Base-by-base conservation (phyloP, 2,329 filamentous ascomycete genomes). In the Aspergillus ibericus region DNA sequence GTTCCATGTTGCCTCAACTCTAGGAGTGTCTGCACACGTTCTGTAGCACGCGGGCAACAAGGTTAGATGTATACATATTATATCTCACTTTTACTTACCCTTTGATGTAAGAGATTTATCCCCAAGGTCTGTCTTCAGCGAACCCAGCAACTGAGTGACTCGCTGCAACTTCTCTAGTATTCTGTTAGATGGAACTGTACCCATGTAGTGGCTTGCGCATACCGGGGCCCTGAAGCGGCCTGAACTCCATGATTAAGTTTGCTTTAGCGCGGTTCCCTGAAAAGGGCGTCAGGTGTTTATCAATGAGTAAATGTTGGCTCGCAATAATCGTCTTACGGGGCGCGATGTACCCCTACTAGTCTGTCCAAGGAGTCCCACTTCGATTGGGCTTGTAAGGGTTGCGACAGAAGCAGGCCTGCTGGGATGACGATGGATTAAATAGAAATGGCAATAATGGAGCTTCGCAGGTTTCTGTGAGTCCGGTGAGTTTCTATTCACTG, bases 1-100 rank as follows among this genome's bases (percentile, higher is more conserved):
- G 92, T 87, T 6, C 92, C 89, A 68, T 90, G 85, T 32, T 93
- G 80, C 75, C 96, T 96, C 50, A 97, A 81, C 66, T 92, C 75
- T 53, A 81, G 76, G 18, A 88, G 77, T 15, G 77, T 71, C 29
- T 78, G 70, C 7, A 72, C 68, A n/a, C 70, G 70, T 58, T 75
- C 75, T 77, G 59, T 54, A 16, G 32, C 15, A 29, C 13, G 53
- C 12, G 50, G 36, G 36, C 66, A 18, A 60, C 56, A 29, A 38
- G 46, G 36, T 38, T 27, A 46, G 34, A 53, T 34, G 8, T 8
- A n/a, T 35, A 50, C 27, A 44, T 55, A 5, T 25, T 16, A 34
- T 25, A 16, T 16, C 20, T 10, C 18, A n/a, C 25, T 27, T 35
- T 20, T 25, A 74, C 83, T 73, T 77, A 91, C 90, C 81, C 64